Evolutionary conservation across 2,329 filamentous ascomycete species (phyloP), one percentile per base, ranked within the genome.

Genomic region (Leptographium lundbergii): DNA sequence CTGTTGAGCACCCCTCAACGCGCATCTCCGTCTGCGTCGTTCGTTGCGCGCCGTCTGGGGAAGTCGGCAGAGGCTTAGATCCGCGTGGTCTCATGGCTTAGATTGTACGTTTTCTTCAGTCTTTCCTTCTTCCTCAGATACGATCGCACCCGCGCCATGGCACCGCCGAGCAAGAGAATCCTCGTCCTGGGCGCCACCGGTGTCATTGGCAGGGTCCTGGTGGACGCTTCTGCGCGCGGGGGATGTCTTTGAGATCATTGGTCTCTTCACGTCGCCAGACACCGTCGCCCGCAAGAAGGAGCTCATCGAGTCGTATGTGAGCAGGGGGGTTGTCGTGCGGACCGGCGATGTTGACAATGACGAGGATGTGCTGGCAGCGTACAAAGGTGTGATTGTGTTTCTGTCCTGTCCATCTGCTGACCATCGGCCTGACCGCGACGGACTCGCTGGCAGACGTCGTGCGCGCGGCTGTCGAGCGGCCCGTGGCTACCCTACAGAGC

Each of bases 261-360:
- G 66, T 36, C 74, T 86, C 55, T 82, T 81, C 68, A 86, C 83
- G 17, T 62, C 61, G 17, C 29, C 47, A 29, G 59, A 56, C 6
- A 61, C 61, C 0, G 57, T 52, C 10, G 50, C 14, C 24, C 32
- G 39, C 53, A 62, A 62, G 24, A 56, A 56, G 32, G 59, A 54
- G 7, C 45, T 62, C n/a, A 17, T 62, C 6, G 56, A 29, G 2
- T 47, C 39, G 4, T 60, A 55, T 25, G 13, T 19, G 22, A 45
- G 36, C 10, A 56, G 57, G 2, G 61, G 61, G 2, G 58, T 54
- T 6, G 53, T 58, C 6, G 45, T 62, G 24, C 47, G 47, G 10
- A 58, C 39, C 2, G 61, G 61, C 32, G 55, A 58, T 22, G n/a
- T 62, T 25, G 48, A 58, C 50, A 58, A 29, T 42, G 59, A 62